Evolutionary conservation across 2,329 filamentous ascomycete species (phyloP), one percentile per base, ranked within the genome.

Genomic region (Trichoderma afroharzianum): DNA sequence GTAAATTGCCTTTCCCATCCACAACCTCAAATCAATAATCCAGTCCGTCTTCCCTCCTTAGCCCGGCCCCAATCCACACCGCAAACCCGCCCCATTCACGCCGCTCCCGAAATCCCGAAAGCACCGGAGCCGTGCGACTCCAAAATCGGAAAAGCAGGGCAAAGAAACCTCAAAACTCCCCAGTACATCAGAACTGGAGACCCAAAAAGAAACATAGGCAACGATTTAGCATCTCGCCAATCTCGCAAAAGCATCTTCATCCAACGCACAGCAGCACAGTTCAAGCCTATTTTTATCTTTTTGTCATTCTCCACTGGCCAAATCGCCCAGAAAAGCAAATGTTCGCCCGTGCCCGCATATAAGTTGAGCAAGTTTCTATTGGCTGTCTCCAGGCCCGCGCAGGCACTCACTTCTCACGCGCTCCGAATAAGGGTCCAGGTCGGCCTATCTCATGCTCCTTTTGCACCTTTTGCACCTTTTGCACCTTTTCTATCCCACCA

Each of bases 311-410:
- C 59, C 68, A 70, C 68, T 30, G 12, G 26, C 7, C 28, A 58
- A 11, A 24, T 14, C 68, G 9, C 18, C 43, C n/a, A 21, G 24
- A 36, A 4, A 39, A 30, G 63, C 63, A 58, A 36, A 26, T n/a
- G 57, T 63, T 68, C 28, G 33, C 26, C 53, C 57, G 67, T 69
- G 14, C 68, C 68, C 68, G 62, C 63, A 47, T 68, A 57, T 58
- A 39, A 33, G 33, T 28, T 76, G 81, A 83, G 81, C 81, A 83
- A 81, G 81, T 83, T 83, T 82, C 77, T 73, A 83, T 83, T 82
- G 81, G 81, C 75, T 67, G 61, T 62, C 12, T 36, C 63, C n/a
- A 30, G 47, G 47, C n/a, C 33, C 59, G 18, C 21, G 59, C 3
- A n/a, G 36, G 24, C 61, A 3, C 33, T 47, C 61, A 3, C 36